These are phyloP conservation scores for Acarospora socialis DNA, from an alignment of 2,329 filamentous ascomycete species.

Conservation along the genomic window DNA sequence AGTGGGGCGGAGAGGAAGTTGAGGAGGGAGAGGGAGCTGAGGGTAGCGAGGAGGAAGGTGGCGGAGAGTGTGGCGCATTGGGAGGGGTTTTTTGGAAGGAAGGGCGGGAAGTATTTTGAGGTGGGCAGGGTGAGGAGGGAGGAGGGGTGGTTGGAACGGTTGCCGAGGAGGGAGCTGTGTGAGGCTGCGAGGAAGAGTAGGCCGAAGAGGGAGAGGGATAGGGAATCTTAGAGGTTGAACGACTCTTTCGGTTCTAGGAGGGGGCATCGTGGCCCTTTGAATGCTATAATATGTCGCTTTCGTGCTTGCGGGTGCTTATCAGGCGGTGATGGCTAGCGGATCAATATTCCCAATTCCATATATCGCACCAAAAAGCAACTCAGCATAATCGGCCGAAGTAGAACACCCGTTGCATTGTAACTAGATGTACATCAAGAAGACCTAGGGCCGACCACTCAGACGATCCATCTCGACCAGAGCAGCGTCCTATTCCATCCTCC, in stretches of 20 bases:
- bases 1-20: conserved; percentile 30
- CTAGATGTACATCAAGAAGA: no score
- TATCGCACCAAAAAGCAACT: no score
- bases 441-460: no score
- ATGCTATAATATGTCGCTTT: no score
- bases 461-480: no score
- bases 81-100: conserved; percentile 61
- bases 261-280: no score
- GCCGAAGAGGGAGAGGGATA: conserved; percentile 35
- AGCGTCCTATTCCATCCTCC: conserved; percentile 1
- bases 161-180: conserved; percentile 59
- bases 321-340: no score
- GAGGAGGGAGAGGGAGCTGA: conserved; percentile 47
- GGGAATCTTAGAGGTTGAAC: conserved; percentile 12
- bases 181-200: conserved; percentile 51
- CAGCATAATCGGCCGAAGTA: no score
- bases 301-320: no score
- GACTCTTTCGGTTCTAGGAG: conserved; percentile 8
- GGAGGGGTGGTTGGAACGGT: conserved; percentile 38
- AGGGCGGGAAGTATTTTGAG: conserved; percentile 64
- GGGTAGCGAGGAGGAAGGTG: conserved; percentile 50
- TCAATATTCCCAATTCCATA: no score
- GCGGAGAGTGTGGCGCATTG: conserved; percentile 60
- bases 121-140: conserved; percentile 59
- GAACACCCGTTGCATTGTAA: no score